Evolutionary conservation across 2,329 filamentous ascomycete genomes (phyloP), one percentile per base, ranked within the genome.

Genomic region (Microsporum ferrugineum): DNA sequence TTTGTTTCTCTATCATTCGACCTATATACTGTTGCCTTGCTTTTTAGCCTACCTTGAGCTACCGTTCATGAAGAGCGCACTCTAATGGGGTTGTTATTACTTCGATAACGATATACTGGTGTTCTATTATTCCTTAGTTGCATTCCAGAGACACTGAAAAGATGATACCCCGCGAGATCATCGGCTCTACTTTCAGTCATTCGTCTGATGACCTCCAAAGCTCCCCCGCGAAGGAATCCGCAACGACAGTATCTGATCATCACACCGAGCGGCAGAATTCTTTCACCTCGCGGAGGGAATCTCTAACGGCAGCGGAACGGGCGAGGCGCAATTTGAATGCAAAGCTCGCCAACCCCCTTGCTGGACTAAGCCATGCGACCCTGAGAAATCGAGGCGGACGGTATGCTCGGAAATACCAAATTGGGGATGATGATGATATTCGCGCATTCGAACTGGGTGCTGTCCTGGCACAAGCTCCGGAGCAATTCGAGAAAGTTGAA

Each of bases 381-480:
- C 75, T 88, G 12, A 76, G 75, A 55, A 75, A 73, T 38, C 80
- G 81, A 71, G 85, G 84, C 12, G 80, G 82, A 59, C 76, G 77
- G 3, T 88, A 86, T 69, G 84, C 82, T 29, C 71, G 76, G 31
- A 72, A 79, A 57, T 77, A 86, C 66, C 79, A 79, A 31, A 74
- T 85, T 60, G 79, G 78, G 3, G 77, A 78, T 17, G 78, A 81
- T 23, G 79, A 81, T 12, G 82, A 85, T 66, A 72, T 84, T 36
- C 77, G 82, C 8, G 81, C 80, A 3, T 86, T 86, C 67, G 78
- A 79, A 17, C 74, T 84, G 27, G 84, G 83, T 4, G 84, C 84
- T 53, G 76, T 83, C 60, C 76, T 85, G 61, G 82, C 84, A 0
- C 82, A 80, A 62, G 75, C 80, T 49, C 75, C 80, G 47, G 78